Evolutionary conservation across 208 protist genomes (phyloP), one percentile per base, ranked within the genome.

Genomic region (Kentomonas sorsogonicus): DNA sequence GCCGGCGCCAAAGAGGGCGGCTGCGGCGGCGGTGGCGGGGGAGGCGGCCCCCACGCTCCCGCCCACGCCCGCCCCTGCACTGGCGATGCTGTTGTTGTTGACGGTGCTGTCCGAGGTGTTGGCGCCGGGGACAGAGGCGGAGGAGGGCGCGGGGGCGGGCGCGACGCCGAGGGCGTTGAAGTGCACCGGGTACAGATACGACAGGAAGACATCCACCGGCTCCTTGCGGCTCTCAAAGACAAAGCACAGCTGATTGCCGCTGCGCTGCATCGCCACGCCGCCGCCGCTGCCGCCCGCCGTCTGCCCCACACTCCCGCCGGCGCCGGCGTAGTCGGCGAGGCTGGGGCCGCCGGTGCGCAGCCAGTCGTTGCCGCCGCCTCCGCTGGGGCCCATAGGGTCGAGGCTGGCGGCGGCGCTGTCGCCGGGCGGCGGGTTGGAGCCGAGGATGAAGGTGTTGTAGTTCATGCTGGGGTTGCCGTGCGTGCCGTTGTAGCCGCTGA

Each of bases 121-220:
- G n/a, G n/a, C n/a, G n/a, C n/a, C n/a, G n/a, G n/a, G n/a, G n/a
- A n/a, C n/a, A n/a, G n/a, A n/a, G n/a, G n/a, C n/a, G n/a, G n/a
- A n/a, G n/a, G n/a, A n/a, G n/a, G n/a, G n/a, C n/a, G n/a, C n/a
- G n/a, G 22, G 20, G n/a, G 38, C 23, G 15, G 11, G 16, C 43
- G 36, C 47, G 6, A 79, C 46, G 50, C 62, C 67, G 27, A 95
- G 51, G 6, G 83, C 73, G 62, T 95, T 93, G 80, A 93, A 95
- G 67, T 95, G 89, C 33, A 93, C 76, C 3, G 89, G 89, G 53
- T 74, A 90, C 2, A 93, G 62, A 64, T 95, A 95, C 18, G 85
- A 88, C n/a, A 95, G 77, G 48, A 95, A 93, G 18, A 93, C 69
- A 46, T 91, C 83, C 46, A 90, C 83, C 23, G 86, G 72, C 60